Percentiles rank a stretch among this genome's conserved stretches.
Evolutionary conservation across 805 yeast genomes (phyloP).

Genomic region (Lachancea cidri): DNA sequence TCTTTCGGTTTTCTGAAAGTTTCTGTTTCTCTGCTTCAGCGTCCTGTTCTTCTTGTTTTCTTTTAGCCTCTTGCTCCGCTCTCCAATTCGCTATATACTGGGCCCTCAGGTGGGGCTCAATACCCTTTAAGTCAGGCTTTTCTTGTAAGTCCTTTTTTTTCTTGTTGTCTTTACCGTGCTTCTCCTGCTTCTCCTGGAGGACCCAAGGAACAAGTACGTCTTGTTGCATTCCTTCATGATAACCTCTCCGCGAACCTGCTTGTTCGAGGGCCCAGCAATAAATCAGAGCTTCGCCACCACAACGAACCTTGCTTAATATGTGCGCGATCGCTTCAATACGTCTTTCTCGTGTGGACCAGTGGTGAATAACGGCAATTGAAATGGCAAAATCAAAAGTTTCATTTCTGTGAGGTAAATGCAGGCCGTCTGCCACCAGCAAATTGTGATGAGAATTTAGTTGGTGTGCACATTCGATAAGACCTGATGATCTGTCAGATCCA

Average conservation of each 20-base stretch:
- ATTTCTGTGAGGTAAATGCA: slow-evolving; percentile 52
- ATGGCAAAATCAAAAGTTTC: slow-evolving; percentile 71
- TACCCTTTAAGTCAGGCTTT: slow-evolving; percentile 24
- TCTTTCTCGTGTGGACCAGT: slow-evolving; percentile 80
- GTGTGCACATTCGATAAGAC: slow-evolving; percentile 60
- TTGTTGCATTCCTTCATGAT: slow-evolving; percentile 85
- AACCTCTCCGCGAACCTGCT: slow-evolving; percentile 80
- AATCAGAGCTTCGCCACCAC: slow-evolving; percentile 66
- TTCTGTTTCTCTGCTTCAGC: slow-evolving; percentile 16
- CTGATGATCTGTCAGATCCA: slow-evolving; percentile 72
- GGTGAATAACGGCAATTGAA: slow-evolving; percentile 93
- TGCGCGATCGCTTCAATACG: slow-evolving; percentile 70
- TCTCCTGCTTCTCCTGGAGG: slow-evolving; percentile 44
- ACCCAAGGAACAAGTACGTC: slow-evolving; percentile 98
- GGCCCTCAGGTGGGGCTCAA: slow-evolving; percentile 29
- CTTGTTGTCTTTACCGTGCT: slow-evolving; percentile 24
- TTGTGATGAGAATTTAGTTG: slow-evolving; percentile 40
- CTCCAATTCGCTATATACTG: slow-evolving; percentile 26
- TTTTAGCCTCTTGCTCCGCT: slow-evolving; percentile 23
- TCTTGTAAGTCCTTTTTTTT: slow-evolving; percentile 12
- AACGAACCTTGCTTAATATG: slow-evolving; percentile 52
- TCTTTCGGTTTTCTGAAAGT: slow-evolving; percentile 22
- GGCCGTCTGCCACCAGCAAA: slow-evolving; percentile 76
- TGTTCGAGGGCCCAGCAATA: slow-evolving; percentile 98
- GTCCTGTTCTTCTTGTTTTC: slow-evolving; percentile 16